Conservation (phyloP, 257 asterid genomes). For the Apocynum venetum region DNA sequence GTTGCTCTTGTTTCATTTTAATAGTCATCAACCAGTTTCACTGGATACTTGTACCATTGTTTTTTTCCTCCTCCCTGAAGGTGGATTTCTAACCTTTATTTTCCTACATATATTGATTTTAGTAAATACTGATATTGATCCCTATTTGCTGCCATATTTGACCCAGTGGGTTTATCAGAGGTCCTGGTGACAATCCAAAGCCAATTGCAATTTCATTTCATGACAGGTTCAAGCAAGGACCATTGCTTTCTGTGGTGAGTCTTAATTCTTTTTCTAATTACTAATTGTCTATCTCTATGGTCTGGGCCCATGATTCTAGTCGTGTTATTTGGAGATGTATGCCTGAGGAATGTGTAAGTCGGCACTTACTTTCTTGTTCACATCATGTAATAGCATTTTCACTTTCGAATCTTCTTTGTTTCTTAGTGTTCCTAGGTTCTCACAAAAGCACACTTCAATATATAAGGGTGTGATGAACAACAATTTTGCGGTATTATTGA, state of each 20-base stretch:
- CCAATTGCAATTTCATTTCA: conserved; percentile 83
- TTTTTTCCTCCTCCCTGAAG: background rate
- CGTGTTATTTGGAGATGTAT: background rate
- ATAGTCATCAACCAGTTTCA: background rate
- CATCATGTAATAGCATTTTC: background rate
- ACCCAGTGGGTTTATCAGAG: conserved; percentile 90
- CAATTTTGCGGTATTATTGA: background rate
- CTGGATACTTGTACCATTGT: background rate
- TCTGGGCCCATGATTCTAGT: background rate
- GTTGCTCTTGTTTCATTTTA: background rate
- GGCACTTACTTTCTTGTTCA: background rate
- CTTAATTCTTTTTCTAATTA: conserved; percentile 7
- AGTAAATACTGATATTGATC: conserved; percentile 10
- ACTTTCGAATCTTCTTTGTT: background rate
- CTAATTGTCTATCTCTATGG: background rate
- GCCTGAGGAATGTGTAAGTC: background rate
- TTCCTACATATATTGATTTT: background rate
- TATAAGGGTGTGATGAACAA: background rate
- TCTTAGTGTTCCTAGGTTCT: background rate
- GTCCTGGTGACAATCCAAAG: conserved; percentile 91
- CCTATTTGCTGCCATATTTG: conserved; percentile 11
- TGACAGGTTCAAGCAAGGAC: conserved; percentile 85
- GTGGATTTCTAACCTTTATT: background rate
- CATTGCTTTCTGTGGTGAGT: conserved; percentile 96
- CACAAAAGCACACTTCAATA: background rate